Evolutionary conservation across 148 eudicot genomes (phyloP).

Genomic region (Rheum nobile): DNA sequence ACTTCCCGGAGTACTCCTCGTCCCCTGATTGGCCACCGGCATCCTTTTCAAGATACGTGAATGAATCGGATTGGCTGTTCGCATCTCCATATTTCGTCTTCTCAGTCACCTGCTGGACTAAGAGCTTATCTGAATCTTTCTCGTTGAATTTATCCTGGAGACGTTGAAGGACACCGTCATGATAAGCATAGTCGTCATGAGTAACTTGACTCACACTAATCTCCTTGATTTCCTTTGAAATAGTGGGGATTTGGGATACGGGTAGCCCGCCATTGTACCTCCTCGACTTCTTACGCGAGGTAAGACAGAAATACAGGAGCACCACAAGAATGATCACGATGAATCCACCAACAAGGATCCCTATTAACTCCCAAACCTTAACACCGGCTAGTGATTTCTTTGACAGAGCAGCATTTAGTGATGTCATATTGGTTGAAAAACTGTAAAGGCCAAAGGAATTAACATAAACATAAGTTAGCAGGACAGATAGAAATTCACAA

Average conservation of each 20-base stretch:
- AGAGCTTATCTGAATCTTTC: constrained; percentile 46
- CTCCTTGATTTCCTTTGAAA: constrained; percentile 63
- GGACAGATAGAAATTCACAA: neutral
- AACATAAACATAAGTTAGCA: neutral
- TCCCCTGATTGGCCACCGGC: constrained; percentile 25
- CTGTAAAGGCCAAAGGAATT: neutral
- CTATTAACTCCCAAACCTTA: constrained; percentile 62
- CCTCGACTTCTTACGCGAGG: constrained; percentile 44
- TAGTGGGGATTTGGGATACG: constrained; percentile 30
- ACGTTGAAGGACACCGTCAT: constrained; percentile 17
- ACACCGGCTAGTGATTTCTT: constrained; percentile 46
- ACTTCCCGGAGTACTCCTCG: constrained; percentile 17
- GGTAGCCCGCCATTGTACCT: constrained; percentile 34
- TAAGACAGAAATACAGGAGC: constrained; percentile 39
- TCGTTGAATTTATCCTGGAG: constrained; percentile 33
- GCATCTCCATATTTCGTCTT: constrained; percentile 6
- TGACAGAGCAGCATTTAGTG: constrained; percentile 40
- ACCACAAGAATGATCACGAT: constrained; percentile 37
- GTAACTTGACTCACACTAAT: constrained; percentile 48
- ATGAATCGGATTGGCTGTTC: constrained; percentile 4
- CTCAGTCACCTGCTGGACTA: constrained; percentile 5
- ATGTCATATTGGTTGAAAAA: neutral
- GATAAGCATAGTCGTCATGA: constrained; percentile 19
- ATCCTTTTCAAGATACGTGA: constrained; percentile 7
- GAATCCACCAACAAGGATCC: constrained; percentile 42